phyloP scores from a whole-genome alignment of 2,329 filamentous ascomycete genomes.

The Paecilomyces fulvus region DNA sequence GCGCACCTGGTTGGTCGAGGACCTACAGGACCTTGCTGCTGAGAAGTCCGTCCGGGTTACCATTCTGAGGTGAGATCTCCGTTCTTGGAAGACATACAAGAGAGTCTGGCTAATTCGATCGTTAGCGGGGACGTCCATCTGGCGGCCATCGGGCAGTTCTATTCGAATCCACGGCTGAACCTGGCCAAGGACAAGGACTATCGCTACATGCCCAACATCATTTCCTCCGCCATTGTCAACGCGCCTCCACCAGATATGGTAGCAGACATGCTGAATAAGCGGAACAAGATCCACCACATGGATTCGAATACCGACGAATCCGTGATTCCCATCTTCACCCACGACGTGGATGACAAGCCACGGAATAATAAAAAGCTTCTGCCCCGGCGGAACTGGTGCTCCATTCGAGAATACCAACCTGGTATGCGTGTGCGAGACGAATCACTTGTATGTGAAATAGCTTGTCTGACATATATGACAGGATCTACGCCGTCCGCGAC shows the following conservation, averaged over 20 bases:
- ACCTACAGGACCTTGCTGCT: constrained; percentile 85
- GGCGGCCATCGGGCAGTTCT: constrained; percentile 88
- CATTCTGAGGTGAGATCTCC: constrained; percentile 58
- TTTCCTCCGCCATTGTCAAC: constrained; percentile 92
- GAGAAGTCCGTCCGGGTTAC: constrained; percentile 89
- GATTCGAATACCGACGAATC: constrained; percentile 75
- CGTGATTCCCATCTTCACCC: constrained; percentile 88
- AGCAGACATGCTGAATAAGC: constrained; percentile 85
- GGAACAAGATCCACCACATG: constrained; percentile 66
- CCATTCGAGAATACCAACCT: constrained; percentile 75
- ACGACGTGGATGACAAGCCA: constrained; percentile 79
- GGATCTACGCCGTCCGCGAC: constrained; percentile 65
- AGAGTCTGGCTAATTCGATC: constrained; percentile 4
- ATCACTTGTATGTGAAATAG: background rate
- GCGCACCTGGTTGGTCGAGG: constrained; percentile 75
- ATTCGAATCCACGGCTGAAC: constrained; percentile 75
- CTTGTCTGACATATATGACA: constrained; percentile 43
- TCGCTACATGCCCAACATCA: constrained; percentile 91
- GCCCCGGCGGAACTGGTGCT: constrained; percentile 91
- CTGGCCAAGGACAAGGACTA: constrained; percentile 85
- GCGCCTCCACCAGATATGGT: constrained; percentile 78
- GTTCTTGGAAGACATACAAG: background rate
- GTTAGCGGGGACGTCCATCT: constrained; percentile 83
- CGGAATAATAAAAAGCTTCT: constrained; percentile 87
- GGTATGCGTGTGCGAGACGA: constrained; percentile 38